Base-by-base conservation (phyloP, 2,329 filamentous ascomycete genomes). In the Rugonectria rugulosa region DNA sequence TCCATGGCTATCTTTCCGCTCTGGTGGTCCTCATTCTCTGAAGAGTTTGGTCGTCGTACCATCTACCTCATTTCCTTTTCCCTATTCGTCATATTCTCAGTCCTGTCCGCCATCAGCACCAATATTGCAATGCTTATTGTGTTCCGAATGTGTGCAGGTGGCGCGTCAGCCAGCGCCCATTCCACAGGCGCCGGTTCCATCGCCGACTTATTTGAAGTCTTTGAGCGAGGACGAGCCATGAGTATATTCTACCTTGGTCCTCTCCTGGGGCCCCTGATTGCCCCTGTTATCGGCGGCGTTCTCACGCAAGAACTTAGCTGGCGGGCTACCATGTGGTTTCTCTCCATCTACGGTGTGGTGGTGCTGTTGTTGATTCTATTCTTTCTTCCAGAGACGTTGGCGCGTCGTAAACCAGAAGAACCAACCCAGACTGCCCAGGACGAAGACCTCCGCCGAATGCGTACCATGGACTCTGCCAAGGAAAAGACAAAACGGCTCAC, bases 11-110 rank as follows among this genome's bases (percentile, higher is more conserved):
- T 95, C 38, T 94, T 92, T 63, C 91, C 91, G 0, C 79, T 96
- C 1, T 95, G 91, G 91, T 95, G 90, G 90, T 91, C 88, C 1
- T 88, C 88, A 2, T 92, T 95, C 67, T 91, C 88, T 8, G 91
- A 95, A 65, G 79, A 79, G 1, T 73, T 85, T 1, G 91, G 91
- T 11, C 84, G 91, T 34, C 84, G 91, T 19, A 87, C 86, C n/a
- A 89, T 96, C 63, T 95, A 94, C 70, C 74, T 96, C 26, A 74
- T 83, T 27, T 92, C 89, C 0, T 95, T 95, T 70, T 70, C 80
- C 19, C 76, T 94, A 12, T 93, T 91, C 67, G 77, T 88, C 49
- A 59, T 93, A 32, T 94, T 90, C 74, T 88, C 87, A 46, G 75
- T 89, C 14, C 76, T 91, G 34, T 86, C 84, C 46, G 91, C 90